Evolutionary conservation across 805 yeast genomes (phyloP).

Genomic region (Hanseniaspora vineae): DNA sequence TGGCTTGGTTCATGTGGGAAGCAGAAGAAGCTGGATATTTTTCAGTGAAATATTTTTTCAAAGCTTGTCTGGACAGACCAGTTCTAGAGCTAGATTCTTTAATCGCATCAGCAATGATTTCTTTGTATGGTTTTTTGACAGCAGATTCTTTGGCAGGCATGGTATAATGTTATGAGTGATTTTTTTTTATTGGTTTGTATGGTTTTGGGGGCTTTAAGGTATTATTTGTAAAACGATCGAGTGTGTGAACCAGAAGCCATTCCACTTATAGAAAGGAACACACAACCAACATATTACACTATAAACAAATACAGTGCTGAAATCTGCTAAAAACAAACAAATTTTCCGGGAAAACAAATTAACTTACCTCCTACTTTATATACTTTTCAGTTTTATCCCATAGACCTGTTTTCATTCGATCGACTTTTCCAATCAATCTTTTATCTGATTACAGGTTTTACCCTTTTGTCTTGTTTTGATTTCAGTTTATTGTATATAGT

Average conservation of each 20-base stretch:
- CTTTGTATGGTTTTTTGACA: conserved; percentile 8
- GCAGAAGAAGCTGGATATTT: conserved; percentile 29
- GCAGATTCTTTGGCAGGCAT: conserved; percentile 6
- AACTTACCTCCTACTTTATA: neutral
- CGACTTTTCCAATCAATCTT: neutral
- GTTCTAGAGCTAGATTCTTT: conserved; percentile 62
- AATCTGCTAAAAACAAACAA: no score
- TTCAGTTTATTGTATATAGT: no score
- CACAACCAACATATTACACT: no score
- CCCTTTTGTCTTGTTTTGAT: neutral
- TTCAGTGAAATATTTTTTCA: conserved; percentile 63
- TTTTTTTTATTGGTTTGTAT: neutral
- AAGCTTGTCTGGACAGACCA: conserved; percentile 76
- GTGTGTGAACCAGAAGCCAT: no score
- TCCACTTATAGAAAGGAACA: no score
- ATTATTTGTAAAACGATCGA: no score
- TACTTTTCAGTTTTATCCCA: neutral
- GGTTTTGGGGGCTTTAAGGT: neutral
- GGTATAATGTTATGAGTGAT: neutral
- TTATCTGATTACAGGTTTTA: neutral
- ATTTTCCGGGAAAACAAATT: no score
- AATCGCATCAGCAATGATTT: conserved; percentile 42
- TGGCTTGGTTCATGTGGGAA: conserved; percentile 32
- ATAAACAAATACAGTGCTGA: no score
- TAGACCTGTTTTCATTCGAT: neutral